Percentiles rank a stretch among this genome's conserved stretches.
Conservation (phyloP, 805 yeast genomes). For the Dipodascopsis uninucleata region DNA sequence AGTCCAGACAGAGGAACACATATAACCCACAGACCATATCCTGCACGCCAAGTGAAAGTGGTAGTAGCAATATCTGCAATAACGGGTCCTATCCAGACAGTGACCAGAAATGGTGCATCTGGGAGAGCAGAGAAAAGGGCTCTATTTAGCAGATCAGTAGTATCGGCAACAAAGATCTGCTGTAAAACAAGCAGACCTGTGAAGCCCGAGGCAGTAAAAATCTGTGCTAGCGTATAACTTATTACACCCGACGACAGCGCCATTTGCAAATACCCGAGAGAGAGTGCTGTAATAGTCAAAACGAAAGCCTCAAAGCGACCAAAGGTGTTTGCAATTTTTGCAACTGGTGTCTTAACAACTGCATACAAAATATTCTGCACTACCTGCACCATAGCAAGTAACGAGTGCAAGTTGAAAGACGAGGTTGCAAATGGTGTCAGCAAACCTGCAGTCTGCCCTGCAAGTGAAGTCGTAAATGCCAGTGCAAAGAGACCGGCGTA, state of each 20-base stretch:
- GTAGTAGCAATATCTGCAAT: slow-evolving; percentile 34
- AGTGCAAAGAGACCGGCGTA: slow-evolving; percentile 27
- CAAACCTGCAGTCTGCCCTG: slow-evolving; percentile 28
- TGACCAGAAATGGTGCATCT: slow-evolving; percentile 42
- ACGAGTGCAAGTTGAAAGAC: slow-evolving; percentile 40
- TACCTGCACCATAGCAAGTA: slow-evolving; percentile 41
- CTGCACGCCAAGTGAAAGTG: slow-evolving; percentile 49
- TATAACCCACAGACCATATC: slow-evolving; percentile 49
- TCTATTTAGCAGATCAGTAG: slow-evolving; percentile 42
- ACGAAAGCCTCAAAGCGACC: slow-evolving; percentile 43
- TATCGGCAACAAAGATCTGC: slow-evolving; percentile 37
- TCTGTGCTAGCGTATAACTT: slow-evolving; percentile 40
- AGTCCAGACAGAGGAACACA: slow-evolving; percentile 42
- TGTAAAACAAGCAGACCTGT: slow-evolving; percentile 40
- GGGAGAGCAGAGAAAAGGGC: slow-evolving; percentile 40
- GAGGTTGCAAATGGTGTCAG: slow-evolving; percentile 42
- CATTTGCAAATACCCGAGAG: slow-evolving; percentile 40
- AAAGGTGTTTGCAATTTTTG: slow-evolving; percentile 42
- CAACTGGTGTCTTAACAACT: slow-evolving; percentile 41
- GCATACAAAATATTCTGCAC: slow-evolving; percentile 42
- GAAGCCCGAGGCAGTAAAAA: slow-evolving; percentile 40
- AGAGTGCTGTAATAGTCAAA: slow-evolving; percentile 35
- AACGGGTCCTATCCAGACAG: slow-evolving; percentile 43
- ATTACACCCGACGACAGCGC: slow-evolving; percentile 40
- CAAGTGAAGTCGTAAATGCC: slow-evolving; percentile 29